Conservation (phyloP, 1,284 basidiomycete species). For the Takashimella koratensis region DNA sequence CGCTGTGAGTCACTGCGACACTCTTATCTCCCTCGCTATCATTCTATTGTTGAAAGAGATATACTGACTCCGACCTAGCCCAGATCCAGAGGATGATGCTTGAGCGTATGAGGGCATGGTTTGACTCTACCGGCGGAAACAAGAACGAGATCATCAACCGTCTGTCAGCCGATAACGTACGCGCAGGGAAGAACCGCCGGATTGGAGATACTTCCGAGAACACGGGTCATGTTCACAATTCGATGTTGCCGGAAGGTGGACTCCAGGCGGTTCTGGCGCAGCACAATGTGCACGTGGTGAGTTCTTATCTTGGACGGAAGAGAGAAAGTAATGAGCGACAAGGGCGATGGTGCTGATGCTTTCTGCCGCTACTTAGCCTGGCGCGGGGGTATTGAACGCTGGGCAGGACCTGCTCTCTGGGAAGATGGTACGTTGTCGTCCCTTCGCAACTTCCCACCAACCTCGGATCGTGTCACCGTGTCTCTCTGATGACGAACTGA, state of each 20-base stretch:
- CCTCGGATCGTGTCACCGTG: too few relatives aligned
- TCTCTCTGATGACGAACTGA: not conserved
- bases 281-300: constrained; percentile 47
- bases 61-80: constrained; percentile 58
- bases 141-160: constrained; percentile 60
- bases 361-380: too few relatives aligned
- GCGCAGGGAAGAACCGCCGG: constrained; percentile 69
- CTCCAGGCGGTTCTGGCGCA: constrained; percentile 45
- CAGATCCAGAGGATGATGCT: constrained; percentile 75
- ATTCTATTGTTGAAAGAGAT: not conserved
- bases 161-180: constrained; percentile 63
- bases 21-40: not conserved
- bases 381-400: constrained; percentile 39
- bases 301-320: constrained; percentile 8
- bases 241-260: constrained; percentile 40
- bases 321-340: too few relatives aligned
- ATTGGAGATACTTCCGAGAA: constrained; percentile 43
- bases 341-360: too few relatives aligned
- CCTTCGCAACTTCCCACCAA: too few relatives aligned
- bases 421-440: constrained; percentile 36
- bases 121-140: constrained; percentile 56
- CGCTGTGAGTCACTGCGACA: constrained; percentile 33
- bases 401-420: constrained; percentile 47
- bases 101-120: constrained; percentile 53
- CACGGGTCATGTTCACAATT: constrained; percentile 45